Evolutionary conservation across 2,329 filamentous ascomycete species (phyloP).

Genomic region (Venturia pyrina): DNA sequence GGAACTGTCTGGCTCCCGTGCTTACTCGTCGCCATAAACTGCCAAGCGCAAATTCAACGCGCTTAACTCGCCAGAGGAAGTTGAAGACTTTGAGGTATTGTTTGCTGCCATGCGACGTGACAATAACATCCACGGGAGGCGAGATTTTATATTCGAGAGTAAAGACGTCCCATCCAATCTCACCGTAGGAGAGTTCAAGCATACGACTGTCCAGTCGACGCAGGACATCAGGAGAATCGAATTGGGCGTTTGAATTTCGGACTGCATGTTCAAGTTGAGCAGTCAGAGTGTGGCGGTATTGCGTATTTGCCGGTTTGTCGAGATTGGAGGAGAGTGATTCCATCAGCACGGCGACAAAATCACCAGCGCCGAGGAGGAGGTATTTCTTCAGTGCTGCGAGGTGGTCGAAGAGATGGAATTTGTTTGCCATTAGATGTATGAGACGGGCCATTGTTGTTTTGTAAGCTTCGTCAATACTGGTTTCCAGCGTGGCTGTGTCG

Average conservation of each 20-base stretch:
- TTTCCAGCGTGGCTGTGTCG: conserved; percentile 82
- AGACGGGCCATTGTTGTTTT: conserved; percentile 95
- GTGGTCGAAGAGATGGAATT: conserved; percentile 92
- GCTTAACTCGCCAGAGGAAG: conserved; percentile 95
- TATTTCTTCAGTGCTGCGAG: conserved; percentile 88
- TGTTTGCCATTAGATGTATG: conserved; percentile 85
- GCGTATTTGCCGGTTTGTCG: conserved; percentile 88
- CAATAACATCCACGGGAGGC: conserved; percentile 89
- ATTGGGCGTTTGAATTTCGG: conserved; percentile 92
- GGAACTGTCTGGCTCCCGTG: conserved; percentile 85
- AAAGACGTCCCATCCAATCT: conserved; percentile 99
- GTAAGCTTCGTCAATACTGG: conserved; percentile 93
- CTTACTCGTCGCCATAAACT: conserved; percentile 93
- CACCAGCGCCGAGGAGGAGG: conserved; percentile 85
- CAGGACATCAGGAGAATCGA: conserved; percentile 84
- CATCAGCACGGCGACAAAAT: conserved; percentile 96
- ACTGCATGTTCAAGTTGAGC: conserved; percentile 98
- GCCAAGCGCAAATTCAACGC: conserved; percentile 86
- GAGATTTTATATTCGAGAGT: conserved; percentile 98
- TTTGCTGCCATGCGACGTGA: conserved; percentile 88
- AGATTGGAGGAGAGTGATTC: conserved; percentile 88
- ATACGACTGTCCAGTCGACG: conserved; percentile 92
- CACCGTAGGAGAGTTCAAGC: conserved; percentile 90
- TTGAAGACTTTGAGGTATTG: conserved; percentile 99
- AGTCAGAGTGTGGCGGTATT: conserved; percentile 92